A percentile compares a stretch with the other conserved stretches of the same genome.
Evolutionary conservation across 1,284 basidiomycete genomes (phyloP).

Genomic region (Tilletia setariae): DNA sequence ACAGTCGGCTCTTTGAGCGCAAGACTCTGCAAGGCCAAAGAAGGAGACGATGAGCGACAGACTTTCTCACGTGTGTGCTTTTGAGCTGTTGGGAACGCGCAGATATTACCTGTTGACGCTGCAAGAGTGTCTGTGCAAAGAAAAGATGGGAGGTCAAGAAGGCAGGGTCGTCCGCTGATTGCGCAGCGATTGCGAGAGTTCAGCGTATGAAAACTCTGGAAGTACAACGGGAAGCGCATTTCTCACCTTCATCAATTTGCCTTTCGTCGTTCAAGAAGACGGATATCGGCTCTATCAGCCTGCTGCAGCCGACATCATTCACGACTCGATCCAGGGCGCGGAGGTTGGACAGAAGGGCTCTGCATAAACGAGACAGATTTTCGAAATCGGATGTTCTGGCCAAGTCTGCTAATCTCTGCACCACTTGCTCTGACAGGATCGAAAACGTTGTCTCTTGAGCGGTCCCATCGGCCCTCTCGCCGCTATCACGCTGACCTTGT

Average conservation of each 20-base stretch:
- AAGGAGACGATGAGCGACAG: neutral
- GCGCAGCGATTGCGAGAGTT: neutral
- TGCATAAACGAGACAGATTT: slow-evolving; percentile 30
- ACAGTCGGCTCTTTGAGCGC: slow-evolving; percentile 14
- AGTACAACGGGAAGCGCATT: neutral
- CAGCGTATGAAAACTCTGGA: neutral
- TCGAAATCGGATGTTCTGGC: slow-evolving; percentile 30
- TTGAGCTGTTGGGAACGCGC: no score
- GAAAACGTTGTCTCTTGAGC: no score
- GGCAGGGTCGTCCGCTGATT: neutral
- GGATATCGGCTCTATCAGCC: slow-evolving; percentile 8
- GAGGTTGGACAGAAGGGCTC: slow-evolving; percentile 22
- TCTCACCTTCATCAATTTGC: slow-evolving; percentile 6
- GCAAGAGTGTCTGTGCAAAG: slow-evolving; percentile 8
- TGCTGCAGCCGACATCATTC: neutral
- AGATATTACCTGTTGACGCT: slow-evolving; percentile 7
- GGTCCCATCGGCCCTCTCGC: no score
- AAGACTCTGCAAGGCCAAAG: neutral
- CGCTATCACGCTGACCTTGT: no score
- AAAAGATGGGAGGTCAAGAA: neutral
- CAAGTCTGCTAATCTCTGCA: neutral
- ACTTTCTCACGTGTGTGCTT: no score
- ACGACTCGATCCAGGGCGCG: slow-evolving; percentile 6
- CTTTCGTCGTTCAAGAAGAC: slow-evolving; percentile 10
- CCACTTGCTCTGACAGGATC: neutral